phyloP scores from a whole-genome alignment of 257 asterid genomes.

The Salvia miltiorrhiza region DNA sequence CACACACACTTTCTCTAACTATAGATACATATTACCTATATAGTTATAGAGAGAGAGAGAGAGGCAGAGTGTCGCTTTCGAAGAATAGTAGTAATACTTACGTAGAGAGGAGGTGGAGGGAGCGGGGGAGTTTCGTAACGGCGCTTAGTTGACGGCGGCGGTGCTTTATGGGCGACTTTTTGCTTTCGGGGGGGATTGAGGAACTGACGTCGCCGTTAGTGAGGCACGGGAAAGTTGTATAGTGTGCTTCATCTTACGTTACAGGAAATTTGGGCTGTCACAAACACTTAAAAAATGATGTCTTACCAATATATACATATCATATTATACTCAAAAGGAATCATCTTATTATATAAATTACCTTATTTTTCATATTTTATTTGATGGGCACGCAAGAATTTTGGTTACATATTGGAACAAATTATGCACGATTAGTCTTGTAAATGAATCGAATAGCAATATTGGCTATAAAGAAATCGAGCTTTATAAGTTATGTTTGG shows the following conservation, averaged over 20 bases:
- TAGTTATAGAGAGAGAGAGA: slow-evolving; percentile 3
- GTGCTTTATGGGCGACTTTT: slow-evolving; percentile 25
- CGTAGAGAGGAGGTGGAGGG: slow-evolving; percentile 17
- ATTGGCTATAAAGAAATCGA: no score
- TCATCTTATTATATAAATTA: background rate
- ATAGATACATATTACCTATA: background rate
- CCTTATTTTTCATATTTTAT: background rate
- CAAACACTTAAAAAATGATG: slow-evolving; percentile 13
- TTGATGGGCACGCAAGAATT: background rate
- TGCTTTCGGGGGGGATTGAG: background rate
- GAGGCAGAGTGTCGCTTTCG: slow-evolving; percentile 27
- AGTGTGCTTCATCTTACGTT: slow-evolving; percentile 24
- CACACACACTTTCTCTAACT: background rate
- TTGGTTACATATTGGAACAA: background rate
- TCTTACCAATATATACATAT: background rate
- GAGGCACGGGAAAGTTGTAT: slow-evolving; percentile 21
- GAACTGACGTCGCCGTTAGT: slow-evolving; percentile 42
- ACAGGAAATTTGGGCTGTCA: slow-evolving; percentile 32
- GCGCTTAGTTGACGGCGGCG: slow-evolving; percentile 33
- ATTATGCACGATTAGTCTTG: no score
- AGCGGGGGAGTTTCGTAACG: slow-evolving; percentile 31
- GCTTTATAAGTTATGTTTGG: no score
- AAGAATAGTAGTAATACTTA: slow-evolving; percentile 25
- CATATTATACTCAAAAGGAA: background rate
- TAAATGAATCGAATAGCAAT: no score